Conservation (phyloP, 148 eudicot genomes). For the Selenicereus undatus region DNA sequence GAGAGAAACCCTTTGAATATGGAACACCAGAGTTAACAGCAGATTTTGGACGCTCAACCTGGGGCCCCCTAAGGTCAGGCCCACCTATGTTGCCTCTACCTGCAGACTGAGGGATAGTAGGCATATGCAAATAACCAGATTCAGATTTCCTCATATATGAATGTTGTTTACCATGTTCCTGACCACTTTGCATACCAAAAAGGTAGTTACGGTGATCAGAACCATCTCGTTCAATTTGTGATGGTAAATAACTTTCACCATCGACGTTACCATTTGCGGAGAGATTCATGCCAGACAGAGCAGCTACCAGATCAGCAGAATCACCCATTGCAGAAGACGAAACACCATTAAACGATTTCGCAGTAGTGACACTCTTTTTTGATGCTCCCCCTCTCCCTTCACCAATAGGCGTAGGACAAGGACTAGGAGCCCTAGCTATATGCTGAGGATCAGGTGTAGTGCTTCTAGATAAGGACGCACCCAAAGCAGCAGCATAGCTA, state of each 20-base stretch:
- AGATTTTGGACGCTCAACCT: conserved; percentile 43
- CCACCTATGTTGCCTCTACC: conserved; percentile 39
- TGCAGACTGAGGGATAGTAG: conserved; percentile 31
- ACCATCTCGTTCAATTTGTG: conserved; percentile 45
- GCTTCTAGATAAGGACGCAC: conserved; percentile 85
- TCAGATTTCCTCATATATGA: conserved; percentile 48
- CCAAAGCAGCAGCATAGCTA: conserved; percentile 90
- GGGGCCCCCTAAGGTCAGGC: conserved; percentile 44
- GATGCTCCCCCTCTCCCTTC: conserved; percentile 62
- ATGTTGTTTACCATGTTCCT: conserved; percentile 51
- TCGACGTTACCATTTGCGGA: conserved; percentile 50
- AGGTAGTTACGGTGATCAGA: conserved; percentile 50
- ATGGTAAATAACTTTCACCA: conserved; percentile 43
- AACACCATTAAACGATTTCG: conserved; percentile 54
- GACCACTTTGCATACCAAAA: conserved; percentile 48
- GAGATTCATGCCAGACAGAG: conserved; percentile 82
- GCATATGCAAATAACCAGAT: conserved; percentile 41
- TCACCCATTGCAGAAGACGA: conserved; percentile 45
- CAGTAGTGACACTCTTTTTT: conserved; percentile 51
- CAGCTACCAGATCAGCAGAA: conserved; percentile 57
- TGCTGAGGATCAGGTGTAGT: conserved; percentile 92
- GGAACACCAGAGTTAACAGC: conserved; percentile 40
- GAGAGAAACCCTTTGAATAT: conserved; percentile 50
- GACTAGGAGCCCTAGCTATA: conserved; percentile 85
- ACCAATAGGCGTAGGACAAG: conserved; percentile 89